phyloP scores from a whole-genome alignment of 441 rosid genomes.

The Raphanus hybrid region DNA sequence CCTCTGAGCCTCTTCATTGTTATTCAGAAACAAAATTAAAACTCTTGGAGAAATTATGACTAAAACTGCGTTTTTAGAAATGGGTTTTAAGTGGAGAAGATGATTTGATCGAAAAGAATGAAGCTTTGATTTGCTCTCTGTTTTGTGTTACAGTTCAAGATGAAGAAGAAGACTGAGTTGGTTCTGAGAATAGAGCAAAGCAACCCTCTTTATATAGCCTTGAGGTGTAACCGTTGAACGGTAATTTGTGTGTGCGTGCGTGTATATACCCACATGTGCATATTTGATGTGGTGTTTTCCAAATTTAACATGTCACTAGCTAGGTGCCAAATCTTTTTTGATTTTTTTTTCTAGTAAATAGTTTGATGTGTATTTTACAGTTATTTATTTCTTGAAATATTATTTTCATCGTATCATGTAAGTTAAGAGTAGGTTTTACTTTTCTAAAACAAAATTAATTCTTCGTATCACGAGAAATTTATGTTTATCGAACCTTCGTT shows the following conservation, averaged over 20 bases:
- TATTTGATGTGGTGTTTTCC: no score
- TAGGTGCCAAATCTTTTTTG: no score
- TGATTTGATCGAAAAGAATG: neutral
- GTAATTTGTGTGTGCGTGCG: neutral
- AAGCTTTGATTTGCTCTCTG: conserved; percentile 23
- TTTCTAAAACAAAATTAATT: neutral
- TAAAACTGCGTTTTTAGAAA: neutral
- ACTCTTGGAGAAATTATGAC: conserved; percentile 9
- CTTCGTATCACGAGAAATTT: conserved; percentile 26
- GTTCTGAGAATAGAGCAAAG: conserved; percentile 23
- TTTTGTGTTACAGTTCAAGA: conserved; percentile 4
- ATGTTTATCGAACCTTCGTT: conserved; percentile 1
- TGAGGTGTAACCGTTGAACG: conserved; percentile 39
- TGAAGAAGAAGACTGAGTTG: conserved; percentile 26
- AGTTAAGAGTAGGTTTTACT: neutral
- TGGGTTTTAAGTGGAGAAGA: conserved; percentile 12
- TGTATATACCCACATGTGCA: neutral
- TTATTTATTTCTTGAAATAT: neutral
- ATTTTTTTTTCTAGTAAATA: no score
- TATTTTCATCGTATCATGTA: neutral
- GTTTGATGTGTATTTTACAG: neutral
- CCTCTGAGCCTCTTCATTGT: conserved; percentile 56
- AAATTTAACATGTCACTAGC: no score
- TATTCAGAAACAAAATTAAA: conserved; percentile 17
- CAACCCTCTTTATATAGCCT: conserved; percentile 33